A percentile compares a stretch with the other conserved stretches of the same genome.
phyloP scores from a whole-genome alignment of 2,329 filamentous ascomycete genomes.

The Botryotinia globosa region DNA sequence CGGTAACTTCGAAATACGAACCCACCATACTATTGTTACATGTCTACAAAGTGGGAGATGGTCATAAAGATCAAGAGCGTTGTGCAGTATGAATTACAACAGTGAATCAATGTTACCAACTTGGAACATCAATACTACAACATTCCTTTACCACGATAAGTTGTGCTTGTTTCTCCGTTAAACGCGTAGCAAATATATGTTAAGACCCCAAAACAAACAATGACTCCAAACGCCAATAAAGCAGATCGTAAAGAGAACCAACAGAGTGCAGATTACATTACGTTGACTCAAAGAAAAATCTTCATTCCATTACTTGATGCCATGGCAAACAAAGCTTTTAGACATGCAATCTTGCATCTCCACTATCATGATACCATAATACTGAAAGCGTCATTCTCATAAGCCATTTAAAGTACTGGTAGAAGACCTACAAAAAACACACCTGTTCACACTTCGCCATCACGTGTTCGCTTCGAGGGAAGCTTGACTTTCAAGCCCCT shows the following conservation, averaged over 20 bases:
- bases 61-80: background rate
- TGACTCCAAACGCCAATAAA: background rate
- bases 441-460: background rate
- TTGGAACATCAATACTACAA: background rate
- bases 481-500: background rate
- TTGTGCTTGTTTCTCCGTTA: background rate
- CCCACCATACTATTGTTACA: background rate
- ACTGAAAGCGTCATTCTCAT: background rate
- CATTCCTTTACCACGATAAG: background rate
- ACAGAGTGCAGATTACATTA: background rate
- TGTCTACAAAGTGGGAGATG: background rate
- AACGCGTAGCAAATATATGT: background rate
- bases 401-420: background rate
- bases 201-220: background rate
- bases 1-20: background rate
- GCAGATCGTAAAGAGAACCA: background rate
- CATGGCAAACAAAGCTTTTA: background rate
- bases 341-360: background rate
- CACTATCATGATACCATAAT: background rate
- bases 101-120: background rate
- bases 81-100: background rate
- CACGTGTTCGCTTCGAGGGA: conserved; percentile 16
- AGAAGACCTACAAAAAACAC: background rate
- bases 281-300: background rate
- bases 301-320: background rate